These are phyloP conservation scores for Cutaneotrichosporon arboriforme DNA, from an alignment of 1,284 basidiomycete genomes.

Conservation along the genomic window DNA sequence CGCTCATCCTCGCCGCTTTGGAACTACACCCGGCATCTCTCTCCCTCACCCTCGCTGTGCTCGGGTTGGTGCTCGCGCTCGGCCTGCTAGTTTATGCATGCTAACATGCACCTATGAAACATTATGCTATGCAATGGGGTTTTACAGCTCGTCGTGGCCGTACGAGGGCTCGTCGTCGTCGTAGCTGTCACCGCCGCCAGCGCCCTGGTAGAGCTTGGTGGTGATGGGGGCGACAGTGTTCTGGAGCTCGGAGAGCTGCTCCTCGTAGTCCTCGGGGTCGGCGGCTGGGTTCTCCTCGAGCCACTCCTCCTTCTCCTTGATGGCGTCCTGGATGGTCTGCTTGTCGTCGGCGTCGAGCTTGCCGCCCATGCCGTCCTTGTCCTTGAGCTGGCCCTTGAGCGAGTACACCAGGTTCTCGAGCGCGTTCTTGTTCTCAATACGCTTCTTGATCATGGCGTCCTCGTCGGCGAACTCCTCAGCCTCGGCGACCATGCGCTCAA, in stretches of 20 bases:
- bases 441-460: constrained; percentile 80
- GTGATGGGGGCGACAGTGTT: constrained; percentile 66
- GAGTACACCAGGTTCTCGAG: constrained; percentile 55
- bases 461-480: constrained; percentile 82
- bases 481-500: constrained; percentile 85
- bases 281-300: constrained; percentile 74
- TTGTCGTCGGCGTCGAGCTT: constrained; percentile 84
- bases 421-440: constrained; percentile 59
- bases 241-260: constrained; percentile 76
- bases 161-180: constrained; percentile 44
- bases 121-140: constrained; percentile 2
- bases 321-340: constrained; percentile 70
- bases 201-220: constrained; percentile 67
- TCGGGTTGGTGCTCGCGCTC: too few relatives aligned
- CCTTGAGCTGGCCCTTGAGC: constrained; percentile 77
- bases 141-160: constrained; percentile 49
- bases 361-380: constrained; percentile 82
- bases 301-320: constrained; percentile 91
- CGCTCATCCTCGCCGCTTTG: too few relatives aligned
- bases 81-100: background rate
- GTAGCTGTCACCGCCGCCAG: constrained; percentile 27
- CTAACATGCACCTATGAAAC: constrained; percentile 6
- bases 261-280: constrained; percentile 80
- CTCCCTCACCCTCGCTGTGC: too few relatives aligned
- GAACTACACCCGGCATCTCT: too few relatives aligned